Conservation (phyloP, 768 basidiomycete species). For the Cystofilobasidium bisporidii region DNA sequence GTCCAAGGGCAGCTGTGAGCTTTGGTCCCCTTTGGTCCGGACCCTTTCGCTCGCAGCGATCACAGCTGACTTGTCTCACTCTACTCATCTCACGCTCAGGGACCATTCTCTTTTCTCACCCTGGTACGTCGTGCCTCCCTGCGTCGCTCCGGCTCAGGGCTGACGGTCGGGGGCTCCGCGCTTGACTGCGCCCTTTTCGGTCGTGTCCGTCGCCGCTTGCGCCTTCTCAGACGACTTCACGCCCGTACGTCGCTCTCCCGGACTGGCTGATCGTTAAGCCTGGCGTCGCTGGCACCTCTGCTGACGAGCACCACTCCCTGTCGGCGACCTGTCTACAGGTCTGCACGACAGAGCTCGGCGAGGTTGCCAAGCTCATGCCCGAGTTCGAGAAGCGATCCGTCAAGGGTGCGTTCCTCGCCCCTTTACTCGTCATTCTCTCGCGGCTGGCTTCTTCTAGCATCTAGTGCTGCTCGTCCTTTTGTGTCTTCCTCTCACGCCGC, state of each 20-base stretch:
- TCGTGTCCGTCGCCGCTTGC: slow-evolving; percentile 52
- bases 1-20: not conserved
- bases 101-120: slow-evolving; percentile 55
- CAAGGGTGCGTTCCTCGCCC: slow-evolving; percentile 49
- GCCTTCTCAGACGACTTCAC: slow-evolving; percentile 64
- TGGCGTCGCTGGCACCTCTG: slow-evolving; percentile 4
- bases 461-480: too few species aligned
- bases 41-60: slow-evolving; percentile 8
- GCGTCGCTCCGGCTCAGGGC: too few species aligned
- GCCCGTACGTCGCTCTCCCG: slow-evolving; percentile 47
- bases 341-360: slow-evolving; percentile 81
- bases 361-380: slow-evolving; percentile 73
- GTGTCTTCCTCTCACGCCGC: too few species aligned
- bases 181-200: too few species aligned
- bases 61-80: not conserved
- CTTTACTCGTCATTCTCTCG: not conserved
- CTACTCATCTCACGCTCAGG: slow-evolving; percentile 37
- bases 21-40: not conserved
- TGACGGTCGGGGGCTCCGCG: too few species aligned
- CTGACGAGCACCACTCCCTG: not conserved
- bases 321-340: slow-evolving; percentile 33
- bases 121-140: slow-evolving; percentile 9
- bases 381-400: slow-evolving; percentile 83
- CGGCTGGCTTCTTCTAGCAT: not conserved
- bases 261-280: not conserved